Base-by-base conservation (phyloP, 371 early-diverging fungal species). In the Apophysomyces elegans region DNA sequence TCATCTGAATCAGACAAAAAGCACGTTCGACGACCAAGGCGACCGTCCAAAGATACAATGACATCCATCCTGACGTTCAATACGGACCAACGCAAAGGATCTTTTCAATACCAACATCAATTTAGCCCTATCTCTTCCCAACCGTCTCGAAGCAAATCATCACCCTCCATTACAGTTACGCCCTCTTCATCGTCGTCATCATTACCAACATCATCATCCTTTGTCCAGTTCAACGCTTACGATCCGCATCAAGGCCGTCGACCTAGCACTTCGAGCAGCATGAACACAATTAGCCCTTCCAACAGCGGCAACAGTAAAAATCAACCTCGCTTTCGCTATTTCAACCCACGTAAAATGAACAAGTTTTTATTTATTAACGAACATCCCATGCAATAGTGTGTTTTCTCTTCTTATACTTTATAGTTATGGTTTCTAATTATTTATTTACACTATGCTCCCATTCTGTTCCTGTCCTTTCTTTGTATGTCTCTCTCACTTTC, bases 341-440 rank as follows among this genome's bases (percentile, higher is more conserved):
- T 83, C 59, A 83, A 79, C 72, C 84, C 84, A 46, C 71, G 79
- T 36, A 83, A 80, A 59, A 77, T 77, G 78, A 83, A 83, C 73
- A 80, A 83, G 63, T 83, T 79, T 59, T 58, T 83, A 21, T 83
- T 83, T 62, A 83, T 83, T 65, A 81, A 83, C 56, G 84, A 83
- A 66, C 75, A 78, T 58, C 83, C 77, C n/a, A 71, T 72, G 64
- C 14, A 44, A 12, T 64, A 66, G 46, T 38, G 37, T 37, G 14
- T 38, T 38, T 16, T 12, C 50, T 58, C 56, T 18, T 59, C 38
- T 50, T 60, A 58, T 54, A 13, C 38, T 38, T 46, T 44, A 12
- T 41, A 0, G 13, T 38, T 59, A n/a, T 41, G 13, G 12, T 16
- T 39, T 59, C 39, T 59, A 26, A 8, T 37, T 8, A 57, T 13